A percentile compares a stretch with the other conserved stretches of the same genome.
phyloP scores from a whole-genome alignment of 202 grass and related monocot genomes.

The Cymbopogon flexuosus region DNA sequence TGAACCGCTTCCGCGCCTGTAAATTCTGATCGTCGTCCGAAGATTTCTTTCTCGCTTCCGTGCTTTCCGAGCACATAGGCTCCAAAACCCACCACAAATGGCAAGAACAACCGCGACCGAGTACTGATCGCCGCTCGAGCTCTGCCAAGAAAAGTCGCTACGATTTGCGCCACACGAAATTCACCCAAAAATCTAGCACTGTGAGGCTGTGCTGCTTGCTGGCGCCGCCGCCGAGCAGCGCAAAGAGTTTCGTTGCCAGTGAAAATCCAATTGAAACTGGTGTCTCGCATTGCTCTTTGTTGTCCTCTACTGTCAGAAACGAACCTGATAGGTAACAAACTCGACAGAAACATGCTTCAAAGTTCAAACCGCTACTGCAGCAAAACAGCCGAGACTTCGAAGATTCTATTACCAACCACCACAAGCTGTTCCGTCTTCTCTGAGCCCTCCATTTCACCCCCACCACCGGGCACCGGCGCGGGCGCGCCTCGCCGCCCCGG shows the following conservation, averaged over 20 bases:
- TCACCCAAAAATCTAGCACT: background rate
- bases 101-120: background rate
- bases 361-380: background rate
- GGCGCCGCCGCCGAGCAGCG: background rate
- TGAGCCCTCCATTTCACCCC: constrained; percentile 5
- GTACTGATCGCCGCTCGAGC: background rate
- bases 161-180: background rate
- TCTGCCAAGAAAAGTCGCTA: background rate
- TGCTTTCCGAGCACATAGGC: background rate
- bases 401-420: background rate
- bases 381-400: background rate
- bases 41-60: background rate
- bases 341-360: background rate
- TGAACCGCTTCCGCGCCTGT: background rate
- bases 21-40: background rate
- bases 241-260: background rate
- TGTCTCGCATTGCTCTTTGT: background rate
- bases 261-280: background rate
- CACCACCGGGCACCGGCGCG: constrained; percentile 10
- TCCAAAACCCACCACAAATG: constrained; percentile 1
- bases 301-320: background rate
- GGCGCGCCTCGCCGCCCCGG: background rate
- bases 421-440: constrained; percentile 5
- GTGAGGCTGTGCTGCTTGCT: background rate
- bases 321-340: background rate